Conservation (phyloP, 352 stramenopile species). For the Phytophthora macrochlamydospora region DNA sequence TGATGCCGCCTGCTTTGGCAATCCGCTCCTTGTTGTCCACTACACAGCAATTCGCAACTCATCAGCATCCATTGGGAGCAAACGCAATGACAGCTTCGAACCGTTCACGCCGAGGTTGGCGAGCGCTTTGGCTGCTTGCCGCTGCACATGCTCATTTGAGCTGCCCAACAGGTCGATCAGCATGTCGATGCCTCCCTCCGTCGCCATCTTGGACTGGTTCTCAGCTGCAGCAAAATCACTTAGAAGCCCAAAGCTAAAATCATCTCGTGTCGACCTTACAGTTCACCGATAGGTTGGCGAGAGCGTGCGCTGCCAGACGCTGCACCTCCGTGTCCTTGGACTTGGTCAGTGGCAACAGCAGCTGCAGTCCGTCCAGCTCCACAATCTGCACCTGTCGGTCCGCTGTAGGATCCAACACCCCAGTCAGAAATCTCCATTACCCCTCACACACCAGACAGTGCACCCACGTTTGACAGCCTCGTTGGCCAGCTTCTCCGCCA, state of each 20-base stretch:
- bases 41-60: constrained; percentile 14
- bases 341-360: constrained; percentile 93
- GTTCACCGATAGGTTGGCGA: constrained; percentile 95
- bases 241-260: neutral
- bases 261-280: constrained; percentile 43
- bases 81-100: constrained; percentile 21
- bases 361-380: constrained; percentile 91
- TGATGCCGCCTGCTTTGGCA: constrained; percentile 89
- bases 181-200: constrained; percentile 94
- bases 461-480: constrained; percentile 92
- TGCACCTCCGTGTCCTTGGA: constrained; percentile 94
- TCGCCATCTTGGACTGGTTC: constrained; percentile 94
- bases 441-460: too few relatives aligned
- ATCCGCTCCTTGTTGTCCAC: constrained; percentile 95
- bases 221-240: constrained; percentile 56
- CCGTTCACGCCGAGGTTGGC: constrained; percentile 93
- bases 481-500: constrained; percentile 95
- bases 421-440: neutral
- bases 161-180: constrained; percentile 91
- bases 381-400: constrained; percentile 95
- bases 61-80: neutral
- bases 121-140: constrained; percentile 93
- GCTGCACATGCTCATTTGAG: constrained; percentile 89
- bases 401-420: constrained; percentile 43
- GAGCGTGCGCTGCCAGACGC: constrained; percentile 91